Evolutionary conservation across 2,329 filamentous ascomycete species (phyloP).

Genomic region (Dendryphion nanum): DNA sequence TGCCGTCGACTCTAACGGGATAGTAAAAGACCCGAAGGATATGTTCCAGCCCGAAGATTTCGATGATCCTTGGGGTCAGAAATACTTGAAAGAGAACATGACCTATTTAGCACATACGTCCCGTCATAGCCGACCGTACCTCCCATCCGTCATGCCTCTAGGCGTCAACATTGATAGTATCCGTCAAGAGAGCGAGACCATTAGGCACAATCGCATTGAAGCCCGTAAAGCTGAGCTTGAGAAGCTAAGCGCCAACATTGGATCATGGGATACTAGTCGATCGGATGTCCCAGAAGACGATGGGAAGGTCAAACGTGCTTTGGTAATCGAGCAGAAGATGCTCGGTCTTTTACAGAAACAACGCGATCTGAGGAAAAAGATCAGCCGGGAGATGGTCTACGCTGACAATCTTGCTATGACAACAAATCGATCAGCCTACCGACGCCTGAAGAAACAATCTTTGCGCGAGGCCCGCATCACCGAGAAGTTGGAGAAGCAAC

Average conservation of each 20-base stretch:
- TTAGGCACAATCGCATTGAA: slow-evolving; percentile 86
- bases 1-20: slow-evolving; percentile 41
- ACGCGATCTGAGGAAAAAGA: slow-evolving; percentile 76
- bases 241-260: slow-evolving; percentile 78
- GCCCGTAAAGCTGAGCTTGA: slow-evolving; percentile 83
- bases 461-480: slow-evolving; percentile 94
- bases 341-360: slow-evolving; percentile 87
- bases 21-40: slow-evolving; percentile 22
- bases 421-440: slow-evolving; percentile 85
- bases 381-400: slow-evolving; percentile 89
- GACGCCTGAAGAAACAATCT: slow-evolving; percentile 95
- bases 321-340: slow-evolving; percentile 93
- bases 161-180: slow-evolving; percentile 81
- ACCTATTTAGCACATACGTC: slow-evolving; percentile 77
- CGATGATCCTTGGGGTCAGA: slow-evolving; percentile 35
- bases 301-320: slow-evolving; percentile 77
- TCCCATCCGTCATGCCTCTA: slow-evolving; percentile 84
- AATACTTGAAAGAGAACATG: slow-evolving; percentile 57
- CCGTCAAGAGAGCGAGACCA: slow-evolving; percentile 80
- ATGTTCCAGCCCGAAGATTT: slow-evolving; percentile 56
- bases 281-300: slow-evolving; percentile 70
- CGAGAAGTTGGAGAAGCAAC: slow-evolving; percentile 98
- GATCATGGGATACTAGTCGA: slow-evolving; percentile 75
- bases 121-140: slow-evolving; percentile 72
- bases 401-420: slow-evolving; percentile 98